Conservation (phyloP, 2,329 filamentous ascomycete species). For the Colletotrichum eleusines region DNA sequence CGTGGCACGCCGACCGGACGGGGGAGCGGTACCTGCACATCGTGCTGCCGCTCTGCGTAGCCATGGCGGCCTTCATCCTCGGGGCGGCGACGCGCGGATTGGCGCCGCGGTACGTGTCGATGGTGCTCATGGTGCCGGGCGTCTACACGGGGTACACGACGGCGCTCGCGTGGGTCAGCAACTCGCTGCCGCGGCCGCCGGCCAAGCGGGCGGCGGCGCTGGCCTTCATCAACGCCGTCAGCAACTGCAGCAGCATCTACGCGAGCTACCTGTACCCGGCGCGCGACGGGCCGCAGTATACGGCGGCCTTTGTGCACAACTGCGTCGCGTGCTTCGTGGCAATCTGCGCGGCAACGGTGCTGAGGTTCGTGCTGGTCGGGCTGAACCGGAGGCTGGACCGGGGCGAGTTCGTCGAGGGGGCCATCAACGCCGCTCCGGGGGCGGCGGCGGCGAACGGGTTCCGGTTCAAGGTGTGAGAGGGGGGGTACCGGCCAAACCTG, state of each 20-base stretch:
- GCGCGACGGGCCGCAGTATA: slow-evolving; percentile 55
- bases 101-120: slow-evolving; percentile 70
- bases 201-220: slow-evolving; percentile 78
- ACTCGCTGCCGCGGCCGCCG: slow-evolving; percentile 79
- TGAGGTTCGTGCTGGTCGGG: slow-evolving; percentile 72
- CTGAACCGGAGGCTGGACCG: slow-evolving; percentile 78
- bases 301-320: slow-evolving; percentile 76
- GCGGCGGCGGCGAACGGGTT: slow-evolving; percentile 72
- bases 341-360: slow-evolving; percentile 70
- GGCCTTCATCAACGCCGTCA: slow-evolving; percentile 77
- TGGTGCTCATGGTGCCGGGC: slow-evolving; percentile 55
- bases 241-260: slow-evolving; percentile 68
- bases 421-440: slow-evolving; percentile 67
- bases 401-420: slow-evolving; percentile 68
- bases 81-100: slow-evolving; percentile 71
- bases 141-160: slow-evolving; percentile 66
- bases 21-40: slow-evolving; percentile 80
- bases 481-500: background rate
- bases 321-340: slow-evolving; percentile 73
- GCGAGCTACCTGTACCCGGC: slow-evolving; percentile 76
- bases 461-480: slow-evolving; percentile 68
- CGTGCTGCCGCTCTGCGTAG: slow-evolving; percentile 69
- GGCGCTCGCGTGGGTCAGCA: slow-evolving; percentile 78
- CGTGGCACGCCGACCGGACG: slow-evolving; percentile 78
- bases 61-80: slow-evolving; percentile 75